Evolutionary conservation across 2,329 filamentous ascomycete genomes (phyloP), one percentile per base, ranked within the genome.

Genomic region (Neofusicoccum kwambonambiense): DNA sequence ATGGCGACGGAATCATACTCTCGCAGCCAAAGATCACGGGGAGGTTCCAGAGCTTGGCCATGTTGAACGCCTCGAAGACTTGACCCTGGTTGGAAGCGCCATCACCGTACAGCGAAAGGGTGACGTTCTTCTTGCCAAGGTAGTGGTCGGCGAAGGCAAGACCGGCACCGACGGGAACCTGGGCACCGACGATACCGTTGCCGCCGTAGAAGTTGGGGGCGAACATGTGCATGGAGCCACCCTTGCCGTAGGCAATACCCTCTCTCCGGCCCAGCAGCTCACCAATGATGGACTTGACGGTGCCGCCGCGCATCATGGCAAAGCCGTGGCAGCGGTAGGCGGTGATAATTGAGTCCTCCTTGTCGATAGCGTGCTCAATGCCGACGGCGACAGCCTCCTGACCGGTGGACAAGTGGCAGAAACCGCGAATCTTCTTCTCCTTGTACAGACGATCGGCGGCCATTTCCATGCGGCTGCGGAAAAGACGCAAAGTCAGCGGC

Each of bases 221-320:
- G 84, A 99, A 99, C 95, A 99, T 99, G 87, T 99, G 95, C 95
- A 99, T 99, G 70, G 93, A 97, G 70, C 95, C 95, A 80, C 95
- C 95, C 88, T 99, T 99, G 80, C 95, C 95, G 84, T 96, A 97
- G 68, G 95, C 91, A 76, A 99, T 97, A 83, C 95, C 95, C 80
- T 96, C 92, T 79, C 94, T 90, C 74, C 95, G 91, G 75, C 95
- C 95, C 64, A 99, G 88, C 71, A 98, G 87, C 84, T 98, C 94
- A 74, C 94, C 94, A 73, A 98, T 96, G 81, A 98, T 96, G 74
- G 91, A 92, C 77, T 93, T 90, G 75, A 97, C 90, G 70, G 88
- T 87, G 72, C 87, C 95, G 72, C 95, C 95, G 71, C 95, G 93
- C 94, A 99, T 97, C 80, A 96, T 82, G 70, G 95, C 94, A 80